Conservation (phyloP, 2,329 filamentous ascomycete genomes). For the Alternaria atra region DNA sequence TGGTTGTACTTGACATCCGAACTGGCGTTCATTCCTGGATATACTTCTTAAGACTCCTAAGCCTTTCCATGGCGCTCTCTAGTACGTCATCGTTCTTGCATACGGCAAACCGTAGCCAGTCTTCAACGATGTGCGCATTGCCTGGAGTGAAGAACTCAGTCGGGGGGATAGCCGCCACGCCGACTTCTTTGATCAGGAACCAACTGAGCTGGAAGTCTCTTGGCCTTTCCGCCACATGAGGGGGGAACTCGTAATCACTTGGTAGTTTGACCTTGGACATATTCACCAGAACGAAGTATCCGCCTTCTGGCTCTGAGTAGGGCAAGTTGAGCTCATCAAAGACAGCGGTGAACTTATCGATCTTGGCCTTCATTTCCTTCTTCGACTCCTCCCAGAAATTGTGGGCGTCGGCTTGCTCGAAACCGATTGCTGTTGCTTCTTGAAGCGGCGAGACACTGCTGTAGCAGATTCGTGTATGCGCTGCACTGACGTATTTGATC, state of each 20-base stretch:
- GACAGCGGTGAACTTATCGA: slow-evolving; percentile 81
- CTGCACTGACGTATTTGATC: slow-evolving; percentile 89
- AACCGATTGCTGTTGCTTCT: slow-evolving; percentile 91
- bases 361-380: slow-evolving; percentile 87
- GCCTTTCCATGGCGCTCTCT: slow-evolving; percentile 60
- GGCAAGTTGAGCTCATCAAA: slow-evolving; percentile 60
- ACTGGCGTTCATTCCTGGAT: slow-evolving; percentile 44
- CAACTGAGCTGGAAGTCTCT: slow-evolving; percentile 94
- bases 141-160: slow-evolving; percentile 94
- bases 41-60: slow-evolving; percentile 61
- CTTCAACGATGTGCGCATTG: slow-evolving; percentile 86
- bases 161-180: slow-evolving; percentile 93
- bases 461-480: slow-evolving; percentile 96
- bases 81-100: slow-evolving; percentile 90
- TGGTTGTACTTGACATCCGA: not conserved
- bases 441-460: slow-evolving; percentile 92
- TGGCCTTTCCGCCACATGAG: slow-evolving; percentile 84
- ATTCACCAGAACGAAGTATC: slow-evolving; percentile 97
- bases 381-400: slow-evolving; percentile 90
- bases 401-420: slow-evolving; percentile 84
- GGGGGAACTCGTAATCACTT: slow-evolving; percentile 84
- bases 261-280: slow-evolving; percentile 87
- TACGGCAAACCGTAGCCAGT: slow-evolving; percentile 94
- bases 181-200: slow-evolving; percentile 97
- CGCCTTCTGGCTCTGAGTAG: slow-evolving; percentile 92